Evolutionary conservation across 345 rosid species (phyloP).

Genomic region (Crucihimalaya himalaica): DNA sequence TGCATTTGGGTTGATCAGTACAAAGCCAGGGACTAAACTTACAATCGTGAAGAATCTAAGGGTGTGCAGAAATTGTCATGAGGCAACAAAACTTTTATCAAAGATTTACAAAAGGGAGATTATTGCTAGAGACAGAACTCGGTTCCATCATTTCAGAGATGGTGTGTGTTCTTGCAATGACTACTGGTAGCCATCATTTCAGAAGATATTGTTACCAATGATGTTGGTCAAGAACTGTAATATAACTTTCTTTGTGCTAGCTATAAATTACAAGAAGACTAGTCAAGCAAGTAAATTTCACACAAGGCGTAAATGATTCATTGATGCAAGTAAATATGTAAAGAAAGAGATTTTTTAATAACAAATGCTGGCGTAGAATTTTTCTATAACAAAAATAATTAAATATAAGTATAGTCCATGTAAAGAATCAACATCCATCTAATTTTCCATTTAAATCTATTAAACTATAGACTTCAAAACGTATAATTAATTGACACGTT

Average conservation of each 20-base stretch:
- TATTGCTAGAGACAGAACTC: slow-evolving; percentile 73
- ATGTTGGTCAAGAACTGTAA: not conserved
- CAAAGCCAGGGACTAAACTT: slow-evolving; percentile 70
- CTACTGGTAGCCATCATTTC: slow-evolving; percentile 72
- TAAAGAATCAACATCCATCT: not conserved
- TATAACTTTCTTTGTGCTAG: not conserved
- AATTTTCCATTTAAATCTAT: not conserved
- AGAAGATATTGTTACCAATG: slow-evolving; percentile 4
- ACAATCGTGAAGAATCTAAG: slow-evolving; percentile 83
- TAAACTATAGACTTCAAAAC: not conserved
- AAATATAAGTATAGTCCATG: not conserved
- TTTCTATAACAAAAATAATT: not conserved
- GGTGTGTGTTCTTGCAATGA: slow-evolving; percentile 80
- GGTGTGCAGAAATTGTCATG: slow-evolving; percentile 72
- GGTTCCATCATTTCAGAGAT: slow-evolving; percentile 77
- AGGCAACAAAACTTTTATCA: slow-evolving; percentile 70
- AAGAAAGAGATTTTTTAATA: not conserved
- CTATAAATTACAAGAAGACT: not conserved
- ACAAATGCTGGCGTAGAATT: not conserved
- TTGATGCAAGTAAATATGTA: not conserved
- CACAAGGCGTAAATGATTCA: not conserved
- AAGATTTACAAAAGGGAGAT: slow-evolving; percentile 77
- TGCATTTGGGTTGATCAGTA: slow-evolving; percentile 80
- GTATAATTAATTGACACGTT: not conserved
- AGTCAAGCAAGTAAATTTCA: not conserved